Percentiles rank a stretch among this genome's conserved stretches.
Conservation (phyloP, 108 stramenopile genomes). For the Nitzschia putrida region DNA sequence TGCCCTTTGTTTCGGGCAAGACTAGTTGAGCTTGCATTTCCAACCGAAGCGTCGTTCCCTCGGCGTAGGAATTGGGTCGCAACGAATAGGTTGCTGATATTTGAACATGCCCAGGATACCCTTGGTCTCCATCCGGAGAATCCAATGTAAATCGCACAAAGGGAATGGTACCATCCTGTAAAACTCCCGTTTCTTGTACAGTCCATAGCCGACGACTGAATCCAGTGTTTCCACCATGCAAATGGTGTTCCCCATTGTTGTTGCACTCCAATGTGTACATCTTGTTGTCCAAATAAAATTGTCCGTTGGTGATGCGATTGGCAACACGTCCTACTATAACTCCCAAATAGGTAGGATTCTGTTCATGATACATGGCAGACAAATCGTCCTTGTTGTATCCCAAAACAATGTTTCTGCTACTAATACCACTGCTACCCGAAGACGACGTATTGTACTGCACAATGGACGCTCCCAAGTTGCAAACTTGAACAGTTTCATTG, state of each 20-base stretch:
- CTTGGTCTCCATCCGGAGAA: slow-evolving; percentile 76
- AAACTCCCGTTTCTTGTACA: slow-evolving; percentile 37
- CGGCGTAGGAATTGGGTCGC: slow-evolving; percentile 16
- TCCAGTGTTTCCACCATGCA: slow-evolving; percentile 83
- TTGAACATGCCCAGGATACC: slow-evolving; percentile 72
- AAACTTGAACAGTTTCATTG: slow-evolving; percentile 5
- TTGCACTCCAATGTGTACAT: slow-evolving; percentile 67
- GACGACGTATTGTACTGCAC: not conserved
- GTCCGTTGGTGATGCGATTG: slow-evolving; percentile 76
- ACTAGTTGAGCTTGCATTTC: slow-evolving; percentile 53
- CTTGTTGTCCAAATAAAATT: slow-evolving; percentile 46
- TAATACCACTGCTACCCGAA: not conserved
- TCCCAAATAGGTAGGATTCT: slow-evolving; percentile 68
- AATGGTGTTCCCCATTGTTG: slow-evolving; percentile 70
- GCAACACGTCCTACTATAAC: slow-evolving; percentile 82
- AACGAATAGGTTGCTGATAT: slow-evolving; percentile 68
- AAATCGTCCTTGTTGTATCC: slow-evolving; percentile 60
- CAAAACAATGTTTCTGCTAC: slow-evolving; percentile 57
- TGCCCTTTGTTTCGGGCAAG: no score
- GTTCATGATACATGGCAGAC: slow-evolving; percentile 33
- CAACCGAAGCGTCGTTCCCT: slow-evolving; percentile 40
- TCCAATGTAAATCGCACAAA: slow-evolving; percentile 55
- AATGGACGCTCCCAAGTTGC: slow-evolving; percentile 7
- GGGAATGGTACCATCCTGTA: slow-evolving; percentile 18
- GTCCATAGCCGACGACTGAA: slow-evolving; percentile 65